A percentile compares a stretch with the other conserved stretches of the same genome.
Evolutionary conservation across 371 early-diverging fungal genomes (phyloP).

Genomic region (Zychaea mexicana): DNA sequence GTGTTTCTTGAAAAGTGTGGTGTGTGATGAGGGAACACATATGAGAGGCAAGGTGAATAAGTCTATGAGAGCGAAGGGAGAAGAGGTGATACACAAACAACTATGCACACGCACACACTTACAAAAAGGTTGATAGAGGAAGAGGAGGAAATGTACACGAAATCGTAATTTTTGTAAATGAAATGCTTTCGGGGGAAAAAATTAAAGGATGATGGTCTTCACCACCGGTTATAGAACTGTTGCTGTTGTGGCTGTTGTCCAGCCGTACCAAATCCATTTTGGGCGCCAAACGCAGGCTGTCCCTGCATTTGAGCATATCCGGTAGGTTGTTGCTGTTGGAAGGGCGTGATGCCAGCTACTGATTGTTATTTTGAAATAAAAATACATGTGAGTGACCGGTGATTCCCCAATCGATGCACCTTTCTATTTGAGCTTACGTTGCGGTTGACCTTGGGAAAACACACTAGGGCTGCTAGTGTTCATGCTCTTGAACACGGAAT

Average conservation of each 20-base stretch:
- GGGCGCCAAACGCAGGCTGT: conserved; percentile 4
- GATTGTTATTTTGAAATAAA: too few relatives aligned
- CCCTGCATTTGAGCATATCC: conserved; percentile 17
- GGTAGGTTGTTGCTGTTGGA: conserved; percentile 17
- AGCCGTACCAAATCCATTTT: conserved; percentile 1
- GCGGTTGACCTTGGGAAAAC: conserved; percentile 26
- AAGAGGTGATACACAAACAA: conserved; percentile 1
- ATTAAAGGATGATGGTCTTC: neutral
- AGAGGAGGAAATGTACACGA: neutral
- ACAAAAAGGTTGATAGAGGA: neutral
- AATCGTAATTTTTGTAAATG: neutral
- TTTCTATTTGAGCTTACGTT: conserved; percentile 9
- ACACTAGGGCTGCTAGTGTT: conserved; percentile 37
- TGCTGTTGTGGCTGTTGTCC: conserved; percentile 22
- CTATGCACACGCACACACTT: neutral
- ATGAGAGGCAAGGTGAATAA: neutral
- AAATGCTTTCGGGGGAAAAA: too few relatives aligned
- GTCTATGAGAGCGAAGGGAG: neutral
- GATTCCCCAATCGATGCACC: neutral
- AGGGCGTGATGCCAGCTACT: conserved; percentile 5
- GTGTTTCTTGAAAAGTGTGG: too few relatives aligned
- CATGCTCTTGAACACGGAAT: conserved; percentile 43
- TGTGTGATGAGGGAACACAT: neutral
- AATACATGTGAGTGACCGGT: neutral
- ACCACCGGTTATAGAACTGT: conserved; percentile 27